Evolutionary conservation across 1,139 yeast species (phyloP).

Genomic region (Taiozyma sp.): DNA sequence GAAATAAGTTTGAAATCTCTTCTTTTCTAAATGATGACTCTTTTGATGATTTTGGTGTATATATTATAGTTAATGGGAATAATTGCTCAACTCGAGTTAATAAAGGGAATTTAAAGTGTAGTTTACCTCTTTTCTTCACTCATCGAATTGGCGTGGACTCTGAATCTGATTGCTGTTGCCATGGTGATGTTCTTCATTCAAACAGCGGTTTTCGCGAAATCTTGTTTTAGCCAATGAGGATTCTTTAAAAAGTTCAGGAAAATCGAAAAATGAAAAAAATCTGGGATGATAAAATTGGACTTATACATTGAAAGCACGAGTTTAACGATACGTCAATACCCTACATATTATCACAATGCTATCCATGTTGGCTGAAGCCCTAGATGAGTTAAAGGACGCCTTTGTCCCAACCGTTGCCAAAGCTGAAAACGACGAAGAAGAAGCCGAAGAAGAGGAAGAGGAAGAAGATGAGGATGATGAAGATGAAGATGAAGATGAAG

Average conservation of each 20-base stretch:
- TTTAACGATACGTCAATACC: neutral
- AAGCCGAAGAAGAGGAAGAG: conserved; percentile 27
- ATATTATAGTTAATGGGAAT: neutral
- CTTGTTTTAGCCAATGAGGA: conserved; percentile 3
- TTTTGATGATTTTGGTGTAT: neutral
- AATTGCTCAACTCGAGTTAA: neutral
- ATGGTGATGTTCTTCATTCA: neutral
- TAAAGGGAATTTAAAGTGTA: neutral
- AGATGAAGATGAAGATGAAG: conserved; percentile 65
- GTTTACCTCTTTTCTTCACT: neutral
- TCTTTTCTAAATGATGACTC: neutral
- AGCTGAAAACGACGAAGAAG: conserved; percentile 51
- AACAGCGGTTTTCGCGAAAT: neutral
- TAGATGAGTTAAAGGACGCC: conserved; percentile 75
- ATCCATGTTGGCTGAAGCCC: conserved; percentile 48
- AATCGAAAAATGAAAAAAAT: neutral
- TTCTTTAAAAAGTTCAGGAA: conserved; percentile 1
- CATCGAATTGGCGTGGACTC: neutral
- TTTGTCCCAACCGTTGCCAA: conserved; percentile 76
- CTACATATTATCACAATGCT: conserved; percentile 41
- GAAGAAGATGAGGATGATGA: conserved; percentile 50
- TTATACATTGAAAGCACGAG: neutral
- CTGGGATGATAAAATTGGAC: neutral
- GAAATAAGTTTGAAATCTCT: neutral
- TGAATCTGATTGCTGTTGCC: neutral